A percentile compares a stretch with the other conserved stretches of the same genome.
Evolutionary conservation across 768 basidiomycete species (phyloP).

Genomic region (Kwoniella dendrophila): DNA sequence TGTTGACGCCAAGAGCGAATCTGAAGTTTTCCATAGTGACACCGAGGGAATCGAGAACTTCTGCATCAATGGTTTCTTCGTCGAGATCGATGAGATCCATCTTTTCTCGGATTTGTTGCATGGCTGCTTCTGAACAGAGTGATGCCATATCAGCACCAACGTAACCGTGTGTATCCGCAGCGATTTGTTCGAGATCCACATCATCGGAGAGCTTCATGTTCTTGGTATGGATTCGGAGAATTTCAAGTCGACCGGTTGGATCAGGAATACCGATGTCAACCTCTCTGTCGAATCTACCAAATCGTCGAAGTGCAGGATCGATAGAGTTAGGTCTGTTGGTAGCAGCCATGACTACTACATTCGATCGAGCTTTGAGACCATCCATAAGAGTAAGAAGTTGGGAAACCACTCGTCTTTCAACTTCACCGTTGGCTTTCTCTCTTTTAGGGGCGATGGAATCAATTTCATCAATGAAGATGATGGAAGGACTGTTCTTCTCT

Average conservation of each 20-base stretch:
- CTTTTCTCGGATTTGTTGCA: constrained; percentile 99
- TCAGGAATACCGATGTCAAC: constrained; percentile 99
- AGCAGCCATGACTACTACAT: constrained; percentile 99
- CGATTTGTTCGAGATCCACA: constrained; percentile 97
- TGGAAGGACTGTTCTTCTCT: constrained; percentile 98
- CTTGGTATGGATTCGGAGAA: constrained; percentile 98
- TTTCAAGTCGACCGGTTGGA: constrained; percentile 97
- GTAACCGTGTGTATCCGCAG: constrained; percentile 98
- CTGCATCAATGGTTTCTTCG: constrained; percentile 93
- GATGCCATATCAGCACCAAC: constrained; percentile 98
- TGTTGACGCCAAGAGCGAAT: constrained; percentile 94
- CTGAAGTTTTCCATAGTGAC: constrained; percentile 99
- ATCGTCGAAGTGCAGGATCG: constrained; percentile 96
- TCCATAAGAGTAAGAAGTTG: constrained; percentile 99
- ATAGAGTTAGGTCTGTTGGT: constrained; percentile 91
- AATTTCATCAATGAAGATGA: constrained; percentile 97
- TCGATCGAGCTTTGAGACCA: constrained; percentile 95
- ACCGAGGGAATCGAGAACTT: constrained; percentile 96
- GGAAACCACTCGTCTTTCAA: constrained; percentile 98
- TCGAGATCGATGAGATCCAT: constrained; percentile 70
- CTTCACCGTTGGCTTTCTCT: constrained; percentile 99
- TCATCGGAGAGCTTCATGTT: constrained; percentile 99
- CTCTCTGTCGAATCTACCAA: constrained; percentile 99
- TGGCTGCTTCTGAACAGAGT: constrained; percentile 97
- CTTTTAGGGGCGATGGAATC: constrained; percentile 99